A percentile compares a stretch with the other conserved stretches of the same genome.
These are phyloP conservation scores for Globisporangium middletonii DNA, from an alignment of 352 stramenopile genomes.

Conservation along the genomic window DNA sequence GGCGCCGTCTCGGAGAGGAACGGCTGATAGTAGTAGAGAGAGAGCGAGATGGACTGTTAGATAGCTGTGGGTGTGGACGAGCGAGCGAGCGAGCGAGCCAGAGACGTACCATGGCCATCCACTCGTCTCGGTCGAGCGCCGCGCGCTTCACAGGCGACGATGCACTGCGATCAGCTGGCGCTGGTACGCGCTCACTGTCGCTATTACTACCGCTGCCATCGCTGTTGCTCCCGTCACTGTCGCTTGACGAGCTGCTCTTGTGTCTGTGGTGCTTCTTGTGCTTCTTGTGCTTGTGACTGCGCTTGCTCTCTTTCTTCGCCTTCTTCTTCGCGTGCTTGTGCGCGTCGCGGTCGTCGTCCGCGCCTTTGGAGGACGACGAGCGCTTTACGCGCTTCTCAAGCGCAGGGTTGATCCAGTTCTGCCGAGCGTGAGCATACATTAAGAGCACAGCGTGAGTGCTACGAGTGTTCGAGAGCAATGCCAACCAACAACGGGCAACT, in stretches of 20 bases:
- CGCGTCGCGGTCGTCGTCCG: background rate
- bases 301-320: conserved; percentile 15
- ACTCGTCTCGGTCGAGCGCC: conserved; percentile 59
- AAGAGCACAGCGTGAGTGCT: background rate
- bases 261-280: conserved; percentile 33
- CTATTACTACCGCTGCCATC: conserved; percentile 11
- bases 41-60: no score
- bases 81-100: background rate
- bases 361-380: conserved; percentile 1
- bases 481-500: background rate
- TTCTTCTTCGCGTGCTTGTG: conserved; percentile 12
- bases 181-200: background rate
- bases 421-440: no score
- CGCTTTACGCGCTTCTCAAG: conserved; percentile 28
- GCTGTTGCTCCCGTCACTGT: conserved; percentile 12
- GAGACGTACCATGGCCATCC: conserved; percentile 64
- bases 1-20: conserved; percentile 32
- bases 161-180: no score
- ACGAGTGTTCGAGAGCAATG: background rate
- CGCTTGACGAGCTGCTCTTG: conserved; percentile 23
- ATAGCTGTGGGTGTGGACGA: background rate
- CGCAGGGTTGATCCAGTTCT: conserved; percentile 40
- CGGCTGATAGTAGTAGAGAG: conserved; percentile 15
- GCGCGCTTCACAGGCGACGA: background rate
- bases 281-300: conserved; percentile 16